Conservation (phyloP, 768 basidiomycete species). For the Naganishia onofrii region DNA sequence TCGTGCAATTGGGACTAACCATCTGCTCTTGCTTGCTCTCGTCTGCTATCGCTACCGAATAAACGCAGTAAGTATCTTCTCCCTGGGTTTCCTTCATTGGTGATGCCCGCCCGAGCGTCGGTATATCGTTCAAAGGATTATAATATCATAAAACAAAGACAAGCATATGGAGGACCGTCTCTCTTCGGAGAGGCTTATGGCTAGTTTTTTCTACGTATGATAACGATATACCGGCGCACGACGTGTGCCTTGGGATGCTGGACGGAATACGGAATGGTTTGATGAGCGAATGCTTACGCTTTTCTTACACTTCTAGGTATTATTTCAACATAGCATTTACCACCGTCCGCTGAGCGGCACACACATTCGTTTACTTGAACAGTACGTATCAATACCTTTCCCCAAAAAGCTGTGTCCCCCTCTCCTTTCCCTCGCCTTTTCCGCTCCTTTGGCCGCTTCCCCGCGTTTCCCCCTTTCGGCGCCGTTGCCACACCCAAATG, state of each 20-base stretch:
- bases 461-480: background rate
- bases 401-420: no score
- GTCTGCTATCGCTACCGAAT: background rate
- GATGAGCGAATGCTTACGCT: background rate
- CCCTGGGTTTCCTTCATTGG: background rate
- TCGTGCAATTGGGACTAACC: background rate
- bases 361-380: slow-evolving; percentile 1
- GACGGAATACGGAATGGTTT: no score
- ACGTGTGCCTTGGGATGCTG: background rate
- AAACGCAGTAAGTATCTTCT: slow-evolving; percentile 7
- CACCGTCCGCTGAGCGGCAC: slow-evolving; percentile 9
- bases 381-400: slow-evolving; percentile 1
- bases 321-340: background rate
- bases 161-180: slow-evolving; percentile 32
- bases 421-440: background rate
- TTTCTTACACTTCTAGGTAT: no score
- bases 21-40: background rate
- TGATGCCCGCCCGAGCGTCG: background rate
- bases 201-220: slow-evolving; percentile 33
- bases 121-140: background rate
- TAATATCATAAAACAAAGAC: slow-evolving; percentile 32
- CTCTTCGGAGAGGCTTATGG: slow-evolving; percentile 15
- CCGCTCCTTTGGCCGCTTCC: background rate
- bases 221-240: background rate
- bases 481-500: slow-evolving; percentile 7